These are phyloP conservation scores for Lophiotrema nucula DNA, from an alignment of 495 filamentous ascomycete species.

Conservation along the genomic window DNA sequence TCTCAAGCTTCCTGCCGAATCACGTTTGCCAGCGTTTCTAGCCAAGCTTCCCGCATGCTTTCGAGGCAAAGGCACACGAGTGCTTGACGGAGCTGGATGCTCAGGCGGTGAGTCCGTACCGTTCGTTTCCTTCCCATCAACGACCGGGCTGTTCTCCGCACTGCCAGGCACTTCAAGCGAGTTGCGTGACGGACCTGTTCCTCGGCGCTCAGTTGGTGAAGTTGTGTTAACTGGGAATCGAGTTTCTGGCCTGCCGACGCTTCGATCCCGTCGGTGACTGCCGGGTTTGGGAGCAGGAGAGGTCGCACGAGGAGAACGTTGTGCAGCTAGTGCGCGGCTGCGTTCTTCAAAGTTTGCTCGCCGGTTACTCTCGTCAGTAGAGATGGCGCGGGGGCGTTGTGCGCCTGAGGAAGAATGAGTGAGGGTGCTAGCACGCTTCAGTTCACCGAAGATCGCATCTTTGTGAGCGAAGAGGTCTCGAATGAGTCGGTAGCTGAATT, in stretches of 20 bases:
- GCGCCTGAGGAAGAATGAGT: slow-evolving; percentile 29
- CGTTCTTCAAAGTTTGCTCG: slow-evolving; percentile 91
- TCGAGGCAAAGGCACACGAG: slow-evolving; percentile 28
- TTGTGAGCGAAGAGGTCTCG: slow-evolving; percentile 93
- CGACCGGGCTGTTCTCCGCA: slow-evolving; percentile 28
- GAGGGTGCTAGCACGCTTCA: slow-evolving; percentile 64
- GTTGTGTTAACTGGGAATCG: slow-evolving; percentile 73
- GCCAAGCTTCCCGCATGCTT: slow-evolving; percentile 26
- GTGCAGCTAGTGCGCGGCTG: slow-evolving; percentile 70
- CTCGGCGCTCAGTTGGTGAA: slow-evolving; percentile 56
- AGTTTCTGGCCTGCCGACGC: slow-evolving; percentile 49
- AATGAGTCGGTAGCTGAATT: slow-evolving; percentile 85
- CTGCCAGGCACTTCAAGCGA: slow-evolving; percentile 59
- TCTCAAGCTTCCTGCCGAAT: slow-evolving; percentile 43
- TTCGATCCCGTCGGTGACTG: slow-evolving; percentile 75
- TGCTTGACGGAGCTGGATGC: slow-evolving; percentile 36
- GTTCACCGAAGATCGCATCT: slow-evolving; percentile 88
- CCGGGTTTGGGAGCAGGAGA: slow-evolving; percentile 64
- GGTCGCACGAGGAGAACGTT: slow-evolving; percentile 41
- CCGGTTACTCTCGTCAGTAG: slow-evolving; percentile 93
- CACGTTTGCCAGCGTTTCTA: slow-evolving; percentile 33
- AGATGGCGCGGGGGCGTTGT: slow-evolving; percentile 76
- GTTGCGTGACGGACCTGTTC: slow-evolving; percentile 51
- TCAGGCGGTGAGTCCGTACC: slow-evolving; percentile 10
- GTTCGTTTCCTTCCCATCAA: slow-evolving; percentile 22